These are phyloP conservation scores for Mantamonas sphyraenae DNA, from an alignment of 78 protist genomes.

Conservation along the genomic window DNA sequence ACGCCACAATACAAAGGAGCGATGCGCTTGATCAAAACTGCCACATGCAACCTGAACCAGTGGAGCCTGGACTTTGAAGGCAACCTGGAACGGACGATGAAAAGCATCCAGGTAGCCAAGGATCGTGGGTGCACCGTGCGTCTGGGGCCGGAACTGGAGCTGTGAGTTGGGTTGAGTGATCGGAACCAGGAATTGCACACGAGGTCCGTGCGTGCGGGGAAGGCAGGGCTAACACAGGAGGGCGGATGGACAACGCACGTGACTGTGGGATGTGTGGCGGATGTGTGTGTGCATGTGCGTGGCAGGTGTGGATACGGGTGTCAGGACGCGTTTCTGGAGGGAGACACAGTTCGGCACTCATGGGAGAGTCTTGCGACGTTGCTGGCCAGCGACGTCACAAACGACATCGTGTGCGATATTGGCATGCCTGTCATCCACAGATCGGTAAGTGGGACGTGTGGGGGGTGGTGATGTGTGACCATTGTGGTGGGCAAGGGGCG, in stretches of 20 bases:
- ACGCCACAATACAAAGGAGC: conserved; percentile 10
- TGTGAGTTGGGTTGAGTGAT: too few relatives aligned
- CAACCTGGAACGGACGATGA: conserved; percentile 47
- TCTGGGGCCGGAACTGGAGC: conserved; percentile 48
- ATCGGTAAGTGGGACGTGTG: too few relatives aligned
- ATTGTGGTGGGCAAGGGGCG: not conserved
- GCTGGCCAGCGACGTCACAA: not conserved
- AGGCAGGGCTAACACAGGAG: too few relatives aligned
- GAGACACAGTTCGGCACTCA: conserved; percentile 64
- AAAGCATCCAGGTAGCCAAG: conserved; percentile 23
- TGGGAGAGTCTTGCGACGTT: conserved; percentile 50
- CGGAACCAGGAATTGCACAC: too few relatives aligned
- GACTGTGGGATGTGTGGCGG: too few relatives aligned
- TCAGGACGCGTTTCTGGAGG: conserved; percentile 71
- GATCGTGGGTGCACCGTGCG: conserved; percentile 3
- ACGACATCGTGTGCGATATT: conserved; percentile 64
- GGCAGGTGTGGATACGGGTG: conserved; percentile 81
- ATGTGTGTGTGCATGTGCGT: too few relatives aligned
- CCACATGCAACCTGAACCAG: conserved; percentile 80
- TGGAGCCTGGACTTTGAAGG: conserved; percentile 79
- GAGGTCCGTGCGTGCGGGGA: too few relatives aligned
- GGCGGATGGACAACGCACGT: too few relatives aligned
- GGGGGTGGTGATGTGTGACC: not conserved
- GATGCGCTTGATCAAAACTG: conserved; percentile 43
- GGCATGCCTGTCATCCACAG: conserved; percentile 58